Percentiles rank a stretch among this genome's conserved stretches.
Conservation (phyloP, 805 yeast genomes). For the Saccharomycopsis malanga region DNA sequence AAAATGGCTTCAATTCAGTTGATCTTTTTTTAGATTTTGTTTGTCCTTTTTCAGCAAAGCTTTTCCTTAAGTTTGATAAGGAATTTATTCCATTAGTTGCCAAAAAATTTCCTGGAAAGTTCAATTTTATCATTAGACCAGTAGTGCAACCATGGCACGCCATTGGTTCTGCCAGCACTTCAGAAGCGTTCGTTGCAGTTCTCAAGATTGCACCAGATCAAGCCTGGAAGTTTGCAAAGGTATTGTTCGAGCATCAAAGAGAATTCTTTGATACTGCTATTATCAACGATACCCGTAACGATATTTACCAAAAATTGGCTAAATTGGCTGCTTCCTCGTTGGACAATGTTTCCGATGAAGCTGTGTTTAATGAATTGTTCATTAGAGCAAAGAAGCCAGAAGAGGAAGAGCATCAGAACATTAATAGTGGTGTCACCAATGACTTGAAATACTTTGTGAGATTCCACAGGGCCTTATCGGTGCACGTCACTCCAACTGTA, state of each 20-base stretch:
- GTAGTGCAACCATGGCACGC: conserved; percentile 88
- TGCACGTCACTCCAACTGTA: conserved; percentile 83
- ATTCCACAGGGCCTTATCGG: conserved; percentile 67
- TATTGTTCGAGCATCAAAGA: conserved; percentile 48
- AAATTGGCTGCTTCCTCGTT: conserved; percentile 36
- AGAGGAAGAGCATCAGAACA: conserved; percentile 34
- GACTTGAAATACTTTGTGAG: conserved; percentile 72
- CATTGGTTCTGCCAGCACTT: conserved; percentile 56
- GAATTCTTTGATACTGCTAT: conserved; percentile 58
- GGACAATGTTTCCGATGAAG: conserved; percentile 28
- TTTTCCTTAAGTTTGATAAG: conserved; percentile 48
- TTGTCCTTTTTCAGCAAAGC: conserved; percentile 66
- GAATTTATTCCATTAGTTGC: conserved; percentile 48
- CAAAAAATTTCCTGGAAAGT: conserved; percentile 38
- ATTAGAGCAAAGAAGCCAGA: conserved; percentile 28
- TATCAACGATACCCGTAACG: conserved; percentile 41
- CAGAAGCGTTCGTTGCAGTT: conserved; percentile 67
- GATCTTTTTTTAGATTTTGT: conserved; percentile 69
- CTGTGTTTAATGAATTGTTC: conserved; percentile 30
- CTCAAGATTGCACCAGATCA: conserved; percentile 47
- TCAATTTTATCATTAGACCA: conserved; percentile 58
- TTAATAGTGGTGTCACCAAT: conserved; percentile 49
- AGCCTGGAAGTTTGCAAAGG: conserved; percentile 51
- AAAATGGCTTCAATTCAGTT: conserved; percentile 35
- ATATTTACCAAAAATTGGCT: conserved; percentile 48